Percentiles rank a stretch among this genome's conserved stretches.
Conservation (phyloP, 2,329 filamentous ascomycete species). For the Neofusicoccum parvum region DNA sequence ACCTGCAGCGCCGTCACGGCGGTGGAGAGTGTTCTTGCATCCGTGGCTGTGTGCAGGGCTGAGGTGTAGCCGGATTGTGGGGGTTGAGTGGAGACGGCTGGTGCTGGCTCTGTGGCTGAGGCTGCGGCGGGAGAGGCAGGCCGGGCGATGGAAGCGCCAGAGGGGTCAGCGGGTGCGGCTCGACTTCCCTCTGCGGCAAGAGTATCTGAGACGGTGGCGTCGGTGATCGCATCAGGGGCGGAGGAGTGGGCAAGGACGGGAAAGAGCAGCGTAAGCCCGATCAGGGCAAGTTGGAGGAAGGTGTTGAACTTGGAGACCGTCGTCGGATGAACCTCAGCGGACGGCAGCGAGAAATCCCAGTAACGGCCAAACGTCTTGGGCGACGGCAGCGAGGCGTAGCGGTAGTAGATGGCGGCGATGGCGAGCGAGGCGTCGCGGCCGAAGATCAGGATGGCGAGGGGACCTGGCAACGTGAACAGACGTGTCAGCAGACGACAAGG, state of each 20-base stretch:
- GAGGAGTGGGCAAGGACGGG: slow-evolving; percentile 63
- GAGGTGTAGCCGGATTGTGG: neutral
- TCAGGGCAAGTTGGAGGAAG: slow-evolving; percentile 82
- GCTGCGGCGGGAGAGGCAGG: neutral
- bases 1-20: slow-evolving; percentile 59
- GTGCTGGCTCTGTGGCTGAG: neutral
- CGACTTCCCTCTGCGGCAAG: slow-evolving; percentile 5
- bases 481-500: slow-evolving; percentile 1
- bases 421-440: slow-evolving; percentile 83
- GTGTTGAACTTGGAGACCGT: slow-evolving; percentile 90
- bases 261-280: slow-evolving; percentile 80
- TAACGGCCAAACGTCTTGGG: slow-evolving; percentile 92
- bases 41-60: neutral
- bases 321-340: slow-evolving; percentile 80
- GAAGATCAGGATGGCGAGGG: slow-evolving; percentile 86
- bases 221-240: neutral
- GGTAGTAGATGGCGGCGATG: slow-evolving; percentile 88
- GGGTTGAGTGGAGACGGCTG: neutral
- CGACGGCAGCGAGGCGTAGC: slow-evolving; percentile 89
- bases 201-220: slow-evolving; percentile 14
- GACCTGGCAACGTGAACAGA: slow-evolving; percentile 55
- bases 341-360: slow-evolving; percentile 95
- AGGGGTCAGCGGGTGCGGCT: neutral
- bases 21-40: slow-evolving; percentile 31
- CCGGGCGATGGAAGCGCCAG: slow-evolving; percentile 3